Percentiles rank a stretch among this genome's conserved stretches.
These are phyloP conservation scores for Acer saccharum DNA, from an alignment of 345 rosid species.

Conservation along the genomic window DNA sequence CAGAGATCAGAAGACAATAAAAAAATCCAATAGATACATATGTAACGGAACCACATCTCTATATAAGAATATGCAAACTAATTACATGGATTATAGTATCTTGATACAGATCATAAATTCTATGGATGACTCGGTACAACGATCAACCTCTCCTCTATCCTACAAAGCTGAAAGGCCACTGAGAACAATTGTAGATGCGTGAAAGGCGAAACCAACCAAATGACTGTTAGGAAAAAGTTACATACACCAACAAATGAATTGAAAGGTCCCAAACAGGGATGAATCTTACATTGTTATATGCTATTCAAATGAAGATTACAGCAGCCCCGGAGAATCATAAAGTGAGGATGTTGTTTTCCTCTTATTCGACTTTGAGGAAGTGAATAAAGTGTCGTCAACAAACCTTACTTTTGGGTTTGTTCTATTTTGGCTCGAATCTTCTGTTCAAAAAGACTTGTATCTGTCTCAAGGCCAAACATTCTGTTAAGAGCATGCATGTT, in stretches of 20 bases:
- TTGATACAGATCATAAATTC: constrained; percentile 14
- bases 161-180: constrained; percentile 16
- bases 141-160: constrained; percentile 24
- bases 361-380: constrained; percentile 27
- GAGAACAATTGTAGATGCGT: constrained; percentile 11
- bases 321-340: constrained; percentile 2
- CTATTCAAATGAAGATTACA: constrained; percentile 14
- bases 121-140: constrained; percentile 15
- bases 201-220: constrained; percentile 12
- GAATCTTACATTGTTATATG: background rate
- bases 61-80: constrained; percentile 9
- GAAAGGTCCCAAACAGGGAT: constrained; percentile 23
- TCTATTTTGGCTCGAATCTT: constrained; percentile 80
- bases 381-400: background rate
- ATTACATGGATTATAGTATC: constrained; percentile 23
- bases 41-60: constrained; percentile 3
- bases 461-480: constrained; percentile 88
- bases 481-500: constrained; percentile 98
- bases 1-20: background rate
- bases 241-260: constrained; percentile 29
- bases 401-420: constrained; percentile 50
- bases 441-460: constrained; percentile 66
- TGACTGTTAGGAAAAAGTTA: constrained; percentile 23
- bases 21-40: background rate
- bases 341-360: constrained; percentile 21